These are phyloP conservation scores for Prunus yedoensis DNA, from an alignment of 331 rosid genomes.

Conservation along the genomic window DNA sequence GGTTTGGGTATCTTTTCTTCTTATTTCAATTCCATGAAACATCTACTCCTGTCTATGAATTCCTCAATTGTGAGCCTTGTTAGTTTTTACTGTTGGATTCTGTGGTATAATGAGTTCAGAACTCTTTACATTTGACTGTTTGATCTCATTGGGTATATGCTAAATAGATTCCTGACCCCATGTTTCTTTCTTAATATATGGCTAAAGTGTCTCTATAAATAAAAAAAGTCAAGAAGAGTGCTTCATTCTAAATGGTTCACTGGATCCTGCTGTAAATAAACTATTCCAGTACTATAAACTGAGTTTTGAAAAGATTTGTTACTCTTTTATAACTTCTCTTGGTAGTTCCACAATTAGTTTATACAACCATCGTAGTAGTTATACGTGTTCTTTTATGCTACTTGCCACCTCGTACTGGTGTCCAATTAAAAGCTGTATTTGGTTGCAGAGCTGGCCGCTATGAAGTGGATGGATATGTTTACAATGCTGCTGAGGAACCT, in stretches of 20 bases:
- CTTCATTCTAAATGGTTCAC: neutral
- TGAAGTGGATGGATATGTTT: slow-evolving; percentile 95
- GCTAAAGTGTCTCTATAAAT: neutral
- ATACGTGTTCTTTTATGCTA: neutral
- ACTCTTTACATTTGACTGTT: neutral
- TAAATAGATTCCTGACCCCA: neutral
- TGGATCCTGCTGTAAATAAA: neutral
- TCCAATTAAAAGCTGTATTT: slow-evolving; percentile 11
- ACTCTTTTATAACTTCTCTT: neutral
- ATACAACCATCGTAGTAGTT: neutral
- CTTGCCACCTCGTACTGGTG: slow-evolving; percentile 16
- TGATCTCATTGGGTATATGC: neutral
- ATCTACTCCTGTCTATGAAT: slow-evolving; percentile 5
- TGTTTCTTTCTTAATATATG: neutral
- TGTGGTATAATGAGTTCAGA: slow-evolving; percentile 3
- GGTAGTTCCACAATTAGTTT: neutral
- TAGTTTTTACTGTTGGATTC: neutral
- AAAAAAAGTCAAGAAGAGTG: neutral
- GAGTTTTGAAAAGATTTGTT: neutral
- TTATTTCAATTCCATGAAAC: slow-evolving; percentile 14
- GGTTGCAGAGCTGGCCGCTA: slow-evolving; percentile 81
- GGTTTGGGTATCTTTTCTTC: slow-evolving; percentile 70
- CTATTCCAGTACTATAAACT: neutral
- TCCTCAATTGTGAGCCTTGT: neutral
- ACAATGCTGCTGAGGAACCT: slow-evolving; percentile 86